Percentiles rank a stretch among this genome's conserved stretches.
phyloP scores from a whole-genome alignment of 306 rosid species.

The Cajanus cajan region DNA sequence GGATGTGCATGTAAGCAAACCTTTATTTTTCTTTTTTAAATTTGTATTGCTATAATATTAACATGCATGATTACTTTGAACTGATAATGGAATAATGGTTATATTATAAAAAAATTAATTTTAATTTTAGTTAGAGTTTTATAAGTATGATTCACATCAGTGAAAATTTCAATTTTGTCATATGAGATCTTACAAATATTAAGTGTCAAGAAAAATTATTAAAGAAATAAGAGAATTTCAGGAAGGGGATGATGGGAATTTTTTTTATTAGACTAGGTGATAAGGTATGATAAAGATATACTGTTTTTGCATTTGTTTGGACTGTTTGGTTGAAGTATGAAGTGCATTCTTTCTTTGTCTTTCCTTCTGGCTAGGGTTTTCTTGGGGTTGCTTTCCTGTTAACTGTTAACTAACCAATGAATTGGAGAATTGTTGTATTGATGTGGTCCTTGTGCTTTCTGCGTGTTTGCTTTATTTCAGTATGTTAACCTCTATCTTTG shows the following conservation, averaged over 20 bases:
- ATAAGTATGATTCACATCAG: background rate
- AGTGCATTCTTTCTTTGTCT: background rate
- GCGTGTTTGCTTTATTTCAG: background rate
- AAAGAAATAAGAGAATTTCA: background rate
- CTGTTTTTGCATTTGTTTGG: constrained; percentile 12
- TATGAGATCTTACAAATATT: background rate
- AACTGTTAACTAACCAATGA: background rate
- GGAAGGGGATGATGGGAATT: background rate
- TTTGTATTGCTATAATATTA: background rate
- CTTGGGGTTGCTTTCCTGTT: background rate
- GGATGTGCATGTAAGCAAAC: background rate
- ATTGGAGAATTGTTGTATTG: constrained; percentile 7
- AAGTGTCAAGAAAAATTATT: background rate
- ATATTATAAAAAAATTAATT: background rate
- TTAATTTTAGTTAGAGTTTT: background rate
- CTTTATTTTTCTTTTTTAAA: background rate
- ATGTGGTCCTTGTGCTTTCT: background rate
- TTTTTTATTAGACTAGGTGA: background rate
- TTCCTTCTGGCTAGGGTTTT: background rate
- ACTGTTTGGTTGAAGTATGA: background rate
- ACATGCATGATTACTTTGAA: background rate
- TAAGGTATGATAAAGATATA: background rate
- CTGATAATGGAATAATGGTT: background rate
- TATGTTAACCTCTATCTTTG: background rate
- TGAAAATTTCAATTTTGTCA: background rate